Evolutionary conservation across 164 flowering plant species (phyloP).

Genomic region (Tinospora cordifolia): DNA sequence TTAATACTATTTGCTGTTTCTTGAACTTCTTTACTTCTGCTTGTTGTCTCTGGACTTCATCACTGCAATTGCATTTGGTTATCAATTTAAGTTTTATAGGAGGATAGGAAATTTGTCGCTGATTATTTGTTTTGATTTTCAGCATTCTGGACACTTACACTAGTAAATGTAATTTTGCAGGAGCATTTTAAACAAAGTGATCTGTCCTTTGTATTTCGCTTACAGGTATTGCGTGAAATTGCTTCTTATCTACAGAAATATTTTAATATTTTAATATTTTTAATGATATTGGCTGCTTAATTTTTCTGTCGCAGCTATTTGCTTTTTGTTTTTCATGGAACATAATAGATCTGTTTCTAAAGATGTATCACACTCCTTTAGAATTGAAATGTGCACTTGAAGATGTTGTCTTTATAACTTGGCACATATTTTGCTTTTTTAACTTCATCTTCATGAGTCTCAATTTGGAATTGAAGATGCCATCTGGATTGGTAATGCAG

Average conservation of each 20-base stretch:
- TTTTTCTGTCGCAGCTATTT: too few species aligned
- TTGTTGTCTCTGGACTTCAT: neutral
- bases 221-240: conserved; percentile 53
- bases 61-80: neutral
- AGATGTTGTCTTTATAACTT: too few species aligned
- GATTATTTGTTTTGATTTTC: neutral
- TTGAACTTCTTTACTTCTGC: neutral
- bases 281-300: neutral
- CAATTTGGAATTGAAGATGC: neutral
- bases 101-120: neutral
- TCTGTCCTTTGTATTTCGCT: conserved; percentile 80
- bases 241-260: neutral
- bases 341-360: too few species aligned
- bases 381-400: neutral
- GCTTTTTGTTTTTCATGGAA: too few species aligned
- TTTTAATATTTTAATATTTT: neutral
- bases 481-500: neutral
- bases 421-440: too few species aligned
- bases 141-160: neutral
- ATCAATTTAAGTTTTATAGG: neutral
- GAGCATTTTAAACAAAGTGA: conserved; percentile 92
- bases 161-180: conserved; percentile 41
- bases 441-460: neutral
- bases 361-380: too few species aligned
- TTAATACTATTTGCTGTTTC: neutral